Percentiles rank a stretch among this genome's conserved stretches.
These are phyloP conservation scores for Tillandsia leiboldiana DNA, from an alignment of 176 grass and related monocot genomes.

Conservation along the genomic window DNA sequence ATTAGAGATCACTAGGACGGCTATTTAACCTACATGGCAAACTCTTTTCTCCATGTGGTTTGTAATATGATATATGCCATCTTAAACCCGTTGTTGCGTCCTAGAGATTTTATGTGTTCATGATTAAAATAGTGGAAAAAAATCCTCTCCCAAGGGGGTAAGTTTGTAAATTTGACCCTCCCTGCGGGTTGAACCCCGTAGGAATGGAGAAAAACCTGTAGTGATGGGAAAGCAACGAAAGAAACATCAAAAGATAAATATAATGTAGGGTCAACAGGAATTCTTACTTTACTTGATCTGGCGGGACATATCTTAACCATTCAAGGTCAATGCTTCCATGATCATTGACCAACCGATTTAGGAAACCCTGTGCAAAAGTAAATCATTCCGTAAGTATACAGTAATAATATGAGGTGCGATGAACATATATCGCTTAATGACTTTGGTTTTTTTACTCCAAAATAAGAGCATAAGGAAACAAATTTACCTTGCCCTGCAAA, in stretches of 20 bases:
- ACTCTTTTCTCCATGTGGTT: background rate
- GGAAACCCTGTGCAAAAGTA: slow-evolving; percentile 54
- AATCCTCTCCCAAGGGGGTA: too few relatives aligned
- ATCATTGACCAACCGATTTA: slow-evolving; percentile 78
- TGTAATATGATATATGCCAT: background rate
- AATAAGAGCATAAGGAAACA: background rate
- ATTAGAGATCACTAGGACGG: background rate
- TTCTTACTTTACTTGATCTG: slow-evolving; percentile 79
- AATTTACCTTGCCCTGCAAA: background rate
- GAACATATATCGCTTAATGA: too few relatives aligned
- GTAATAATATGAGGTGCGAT: background rate
- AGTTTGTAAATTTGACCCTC: too few relatives aligned
- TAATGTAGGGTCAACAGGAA: slow-evolving; percentile 11
- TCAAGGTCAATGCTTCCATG: slow-evolving; percentile 97
- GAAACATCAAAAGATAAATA: slow-evolving; percentile 9
- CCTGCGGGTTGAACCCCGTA: too few relatives aligned
- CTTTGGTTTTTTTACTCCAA: background rate
- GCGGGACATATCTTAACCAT: slow-evolving; percentile 66
- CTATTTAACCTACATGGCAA: background rate
- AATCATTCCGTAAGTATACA: slow-evolving; percentile 19
- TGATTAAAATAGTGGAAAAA: too few relatives aligned
- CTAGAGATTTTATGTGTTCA: too few relatives aligned
- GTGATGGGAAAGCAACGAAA: background rate
- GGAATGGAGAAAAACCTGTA: too few relatives aligned
- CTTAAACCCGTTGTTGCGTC: background rate